These are phyloP conservation scores for Halocafeteria seosinensis DNA, from an alignment of 108 stramenopile genomes.

Conservation along the genomic window DNA sequence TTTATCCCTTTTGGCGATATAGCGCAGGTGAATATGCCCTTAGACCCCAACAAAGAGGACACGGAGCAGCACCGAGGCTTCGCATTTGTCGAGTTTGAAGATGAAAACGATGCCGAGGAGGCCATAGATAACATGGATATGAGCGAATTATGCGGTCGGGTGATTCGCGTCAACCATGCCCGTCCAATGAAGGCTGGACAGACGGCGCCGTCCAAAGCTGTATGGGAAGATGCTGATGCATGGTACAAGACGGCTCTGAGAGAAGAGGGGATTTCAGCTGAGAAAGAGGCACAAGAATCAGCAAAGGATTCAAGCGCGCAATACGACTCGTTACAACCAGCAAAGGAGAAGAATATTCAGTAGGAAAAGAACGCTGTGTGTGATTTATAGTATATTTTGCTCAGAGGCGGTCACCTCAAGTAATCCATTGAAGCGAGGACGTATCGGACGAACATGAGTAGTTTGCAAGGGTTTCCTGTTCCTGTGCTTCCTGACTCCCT, in stretches of 20 bases:
- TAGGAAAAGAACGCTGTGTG: too few relatives aligned
- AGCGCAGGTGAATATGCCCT: slow-evolving; percentile 37
- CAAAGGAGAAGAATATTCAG: too few relatives aligned
- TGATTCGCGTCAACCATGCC: slow-evolving; percentile 62
- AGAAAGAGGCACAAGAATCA: too few relatives aligned
- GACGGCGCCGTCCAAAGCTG: slow-evolving; percentile 46
- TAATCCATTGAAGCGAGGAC: too few relatives aligned
- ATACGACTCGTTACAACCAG: too few relatives aligned
- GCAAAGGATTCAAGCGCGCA: too few relatives aligned
- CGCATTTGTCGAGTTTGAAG: slow-evolving; percentile 76
- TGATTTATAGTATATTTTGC: too few relatives aligned
- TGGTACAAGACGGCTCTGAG: not conserved
- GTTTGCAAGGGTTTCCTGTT: too few relatives aligned
- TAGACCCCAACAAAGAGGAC: slow-evolving; percentile 47
- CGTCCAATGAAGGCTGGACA: slow-evolving; percentile 46
- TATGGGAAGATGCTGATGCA: slow-evolving; percentile 37
- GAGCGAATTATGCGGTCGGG: slow-evolving; percentile 59
- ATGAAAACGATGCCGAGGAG: slow-evolving; percentile 59
- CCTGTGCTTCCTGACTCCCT: too few relatives aligned
- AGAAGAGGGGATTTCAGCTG: not conserved
- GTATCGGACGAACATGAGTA: too few relatives aligned
- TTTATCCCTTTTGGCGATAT: slow-evolving; percentile 74
- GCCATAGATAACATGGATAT: slow-evolving; percentile 92
- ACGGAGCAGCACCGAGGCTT: slow-evolving; percentile 49
- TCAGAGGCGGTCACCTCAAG: too few relatives aligned